Evolutionary conservation across 2,329 filamentous ascomycete species (phyloP).

Genomic region (Fonsecaea monophora): DNA sequence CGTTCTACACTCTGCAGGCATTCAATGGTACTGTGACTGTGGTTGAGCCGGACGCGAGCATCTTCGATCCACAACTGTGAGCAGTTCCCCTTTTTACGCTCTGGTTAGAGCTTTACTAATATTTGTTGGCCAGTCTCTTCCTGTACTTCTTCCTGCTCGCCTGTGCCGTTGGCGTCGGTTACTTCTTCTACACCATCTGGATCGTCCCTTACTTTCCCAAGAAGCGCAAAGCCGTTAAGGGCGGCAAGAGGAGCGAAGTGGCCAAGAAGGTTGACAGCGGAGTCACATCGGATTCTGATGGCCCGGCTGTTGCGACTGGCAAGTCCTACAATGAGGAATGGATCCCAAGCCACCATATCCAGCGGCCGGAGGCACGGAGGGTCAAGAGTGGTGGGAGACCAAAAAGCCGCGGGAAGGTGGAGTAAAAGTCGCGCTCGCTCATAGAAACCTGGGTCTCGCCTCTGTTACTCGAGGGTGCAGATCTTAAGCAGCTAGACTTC

Average conservation of each 20-base stretch:
- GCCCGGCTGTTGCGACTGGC: conserved; percentile 71
- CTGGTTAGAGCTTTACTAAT: conserved; percentile 27
- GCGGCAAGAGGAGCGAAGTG: conserved; percentile 56
- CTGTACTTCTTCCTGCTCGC: conserved; percentile 89
- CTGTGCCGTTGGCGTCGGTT: conserved; percentile 78
- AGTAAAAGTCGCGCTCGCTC: conserved; percentile 20
- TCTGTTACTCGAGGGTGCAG: neutral
- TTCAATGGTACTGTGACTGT: conserved; percentile 84
- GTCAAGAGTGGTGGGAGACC: conserved; percentile 58
- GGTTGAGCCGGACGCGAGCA: conserved; percentile 87
- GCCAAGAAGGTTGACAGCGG: conserved; percentile 70
- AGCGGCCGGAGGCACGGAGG: conserved; percentile 75
- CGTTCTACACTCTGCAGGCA: conserved; percentile 76
- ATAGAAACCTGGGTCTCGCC: neutral
- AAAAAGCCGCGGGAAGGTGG: conserved; percentile 49
- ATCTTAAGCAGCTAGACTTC: neutral
- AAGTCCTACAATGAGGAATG: conserved; percentile 89
- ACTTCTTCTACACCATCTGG: conserved; percentile 99
- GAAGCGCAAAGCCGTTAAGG: conserved; percentile 47
- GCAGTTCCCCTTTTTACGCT: conserved; percentile 23
- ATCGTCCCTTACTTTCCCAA: conserved; percentile 93
- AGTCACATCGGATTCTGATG: conserved; percentile 72
- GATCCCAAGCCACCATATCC: conserved; percentile 89
- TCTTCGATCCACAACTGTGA: conserved; percentile 95
- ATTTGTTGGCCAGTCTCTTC: conserved; percentile 75